Evolutionary conservation across 75 land plant genomes (phyloP), one percentile per base, ranked within the genome.

Genomic region (Cryptomeria japonica): DNA sequence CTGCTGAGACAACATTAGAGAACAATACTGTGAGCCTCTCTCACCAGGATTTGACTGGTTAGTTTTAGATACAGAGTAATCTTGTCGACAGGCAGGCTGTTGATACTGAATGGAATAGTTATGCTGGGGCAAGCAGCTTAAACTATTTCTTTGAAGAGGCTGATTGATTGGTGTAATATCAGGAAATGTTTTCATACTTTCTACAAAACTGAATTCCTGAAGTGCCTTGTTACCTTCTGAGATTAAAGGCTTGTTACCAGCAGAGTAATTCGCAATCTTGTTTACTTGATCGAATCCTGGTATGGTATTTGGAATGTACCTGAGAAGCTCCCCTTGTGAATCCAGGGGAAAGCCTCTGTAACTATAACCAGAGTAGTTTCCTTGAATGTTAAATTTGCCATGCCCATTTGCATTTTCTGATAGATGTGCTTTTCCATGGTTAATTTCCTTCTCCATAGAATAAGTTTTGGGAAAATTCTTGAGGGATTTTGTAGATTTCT

Each of bases 251-350:
- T 80, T 3, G 5, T 25, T 42, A 42, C 11, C 46, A 42, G 49
- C 39, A 22, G 47, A 19, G 6, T 7, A 80, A 80, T 80, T 42
- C 2, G 28, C 47, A 80, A 39, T 80, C n/a, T 38, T 80, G 47
- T 41, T 42, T 8, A 42, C 4, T 80, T 80, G 84, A 80, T 41
- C 46, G 46, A 80, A 39, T 42, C 12, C 49, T 9, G 49, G 9
- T 44, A 28, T 28, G 1, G 49, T 80, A 80, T 22, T 42, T 19
- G 84, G 84, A 44, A 80, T 44, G 28, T 80, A 12, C 19, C 46
- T 80, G 51, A 80, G 12, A 28, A 80, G 84, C n/a, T 80, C 84
- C 31, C 84, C 84, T 15, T 80, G 84, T 44, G 84, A 80, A 80
- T 80, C 84, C 49, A 80, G 31, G 12, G 84, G 84, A 9, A 80